A percentile compares a stretch with the other conserved stretches of the same genome.
phyloP scores from a whole-genome alignment of 75 land plant species.

The Pseudotsuga menziesii region DNA sequence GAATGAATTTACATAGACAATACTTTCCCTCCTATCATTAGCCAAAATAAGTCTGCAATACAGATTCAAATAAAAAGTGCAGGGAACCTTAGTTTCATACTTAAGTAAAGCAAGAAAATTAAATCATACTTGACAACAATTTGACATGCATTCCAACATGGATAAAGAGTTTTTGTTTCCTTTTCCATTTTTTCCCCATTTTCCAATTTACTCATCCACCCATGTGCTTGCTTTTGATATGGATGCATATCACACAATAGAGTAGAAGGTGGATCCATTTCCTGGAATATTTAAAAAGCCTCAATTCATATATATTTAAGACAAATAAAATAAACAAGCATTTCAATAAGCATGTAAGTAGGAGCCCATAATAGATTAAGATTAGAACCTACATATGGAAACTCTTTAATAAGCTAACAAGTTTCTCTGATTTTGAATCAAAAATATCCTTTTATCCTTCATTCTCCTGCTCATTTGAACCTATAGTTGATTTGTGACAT shows the following conservation, averaged over 20 bases:
- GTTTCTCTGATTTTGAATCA: conserved; percentile 66
- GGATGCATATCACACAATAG: conserved; percentile 79
- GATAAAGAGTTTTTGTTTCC: conserved; percentile 76
- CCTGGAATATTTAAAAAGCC: conserved; percentile 28
- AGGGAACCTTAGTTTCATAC: neutral
- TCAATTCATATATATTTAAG: too few species aligned
- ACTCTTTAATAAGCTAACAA: conserved; percentile 68
- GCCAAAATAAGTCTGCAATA: neutral
- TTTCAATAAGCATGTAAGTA: too few species aligned
- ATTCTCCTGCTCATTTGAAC: conserved; percentile 27
- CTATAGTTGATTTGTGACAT: conserved; percentile 31
- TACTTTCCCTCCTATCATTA: conserved; percentile 48
- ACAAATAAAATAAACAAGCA: neutral
- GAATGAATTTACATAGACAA: conserved; percentile 71
- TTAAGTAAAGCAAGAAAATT: neutral
- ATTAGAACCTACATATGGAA: conserved; percentile 60
- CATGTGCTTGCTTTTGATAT: conserved; percentile 90
- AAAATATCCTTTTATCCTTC: conserved; percentile 42
- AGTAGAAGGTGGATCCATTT: conserved; percentile 73
- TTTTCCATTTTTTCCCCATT: conserved; percentile 50
- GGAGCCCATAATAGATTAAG: neutral
- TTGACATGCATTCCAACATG: conserved; percentile 85
- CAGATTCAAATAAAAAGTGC: neutral
- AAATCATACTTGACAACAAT: conserved; percentile 65
- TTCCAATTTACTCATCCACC: conserved; percentile 83